Percentiles rank a stretch among this genome's conserved stretches.
These are phyloP conservation scores for Phialophora macrospora DNA, from an alignment of 2,329 filamentous ascomycete genomes.

Conservation along the genomic window DNA sequence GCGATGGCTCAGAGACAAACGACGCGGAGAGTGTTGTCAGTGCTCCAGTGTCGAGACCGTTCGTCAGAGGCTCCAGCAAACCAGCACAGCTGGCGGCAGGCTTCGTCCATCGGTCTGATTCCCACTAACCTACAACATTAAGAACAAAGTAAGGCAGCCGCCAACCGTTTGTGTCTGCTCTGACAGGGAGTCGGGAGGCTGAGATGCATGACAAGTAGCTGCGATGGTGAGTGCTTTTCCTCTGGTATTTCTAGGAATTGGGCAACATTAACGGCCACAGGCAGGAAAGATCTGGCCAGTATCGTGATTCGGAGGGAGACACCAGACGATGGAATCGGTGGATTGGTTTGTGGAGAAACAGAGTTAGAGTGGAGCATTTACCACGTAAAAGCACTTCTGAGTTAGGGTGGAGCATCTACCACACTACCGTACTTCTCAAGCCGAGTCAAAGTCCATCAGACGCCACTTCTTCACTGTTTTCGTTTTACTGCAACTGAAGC, in stretches of 20 bases:
- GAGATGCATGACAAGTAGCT: too few relatives aligned
- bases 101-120: not conserved
- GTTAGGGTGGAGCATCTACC: not conserved
- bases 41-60: not conserved
- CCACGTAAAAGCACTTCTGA: not conserved
- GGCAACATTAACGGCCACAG: too few relatives aligned
- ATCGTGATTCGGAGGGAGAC: too few relatives aligned
- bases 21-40: not conserved
- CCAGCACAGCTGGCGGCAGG: not conserved
- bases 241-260: too few relatives aligned
- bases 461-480: not conserved
- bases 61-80: not conserved
- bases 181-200: too few relatives aligned
- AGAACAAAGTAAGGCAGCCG: not conserved
- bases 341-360: not conserved
- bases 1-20: too few relatives aligned
- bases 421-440: not conserved
- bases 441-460: not conserved
- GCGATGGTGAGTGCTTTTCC: not conserved
- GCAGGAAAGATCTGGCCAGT: too few relatives aligned
- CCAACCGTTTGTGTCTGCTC: too few relatives aligned
- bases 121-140: not conserved
- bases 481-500: not conserved
- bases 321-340: not conserved
- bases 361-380: not conserved